Conservation (phyloP, 495 filamentous ascomycete genomes). For the Penicillium verhagenii region DNA sequence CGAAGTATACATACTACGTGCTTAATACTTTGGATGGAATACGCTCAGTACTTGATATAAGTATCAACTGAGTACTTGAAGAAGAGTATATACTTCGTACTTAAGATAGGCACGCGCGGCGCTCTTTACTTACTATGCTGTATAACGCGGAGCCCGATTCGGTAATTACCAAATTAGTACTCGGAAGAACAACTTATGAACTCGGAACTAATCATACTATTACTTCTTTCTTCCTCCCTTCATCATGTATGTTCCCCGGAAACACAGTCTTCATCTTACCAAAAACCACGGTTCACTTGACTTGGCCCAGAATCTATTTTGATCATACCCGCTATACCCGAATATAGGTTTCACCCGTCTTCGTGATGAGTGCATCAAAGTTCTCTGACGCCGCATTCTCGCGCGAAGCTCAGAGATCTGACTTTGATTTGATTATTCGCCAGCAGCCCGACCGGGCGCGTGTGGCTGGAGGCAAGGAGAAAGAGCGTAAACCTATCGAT, state of each 20-base stretch:
- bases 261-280: not conserved
- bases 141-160: too few species aligned
- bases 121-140: too few species aligned
- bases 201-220: too few species aligned
- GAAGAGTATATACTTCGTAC: too few species aligned
- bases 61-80: too few species aligned
- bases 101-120: too few species aligned
- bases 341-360: constrained; percentile 27
- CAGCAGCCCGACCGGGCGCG: constrained; percentile 67
- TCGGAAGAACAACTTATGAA: too few species aligned
- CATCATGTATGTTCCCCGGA: constrained; percentile 6
- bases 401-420: constrained; percentile 48
- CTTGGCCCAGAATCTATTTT: not conserved
- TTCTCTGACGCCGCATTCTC: constrained; percentile 46
- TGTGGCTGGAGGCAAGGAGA: constrained; percentile 72
- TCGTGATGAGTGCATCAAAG: constrained; percentile 50
- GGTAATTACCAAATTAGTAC: too few species aligned
- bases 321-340: constrained; percentile 1
- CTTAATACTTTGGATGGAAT: too few species aligned
- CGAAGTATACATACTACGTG: too few species aligned
- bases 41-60: too few species aligned
- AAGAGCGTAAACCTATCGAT: constrained; percentile 92
- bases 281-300: not conserved
- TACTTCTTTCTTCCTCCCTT: constrained; percentile 6
- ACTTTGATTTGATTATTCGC: constrained; percentile 62